These are phyloP conservation scores for Dioscorea cayenensis DNA, from an alignment of 116 monocot species.

Conservation along the genomic window DNA sequence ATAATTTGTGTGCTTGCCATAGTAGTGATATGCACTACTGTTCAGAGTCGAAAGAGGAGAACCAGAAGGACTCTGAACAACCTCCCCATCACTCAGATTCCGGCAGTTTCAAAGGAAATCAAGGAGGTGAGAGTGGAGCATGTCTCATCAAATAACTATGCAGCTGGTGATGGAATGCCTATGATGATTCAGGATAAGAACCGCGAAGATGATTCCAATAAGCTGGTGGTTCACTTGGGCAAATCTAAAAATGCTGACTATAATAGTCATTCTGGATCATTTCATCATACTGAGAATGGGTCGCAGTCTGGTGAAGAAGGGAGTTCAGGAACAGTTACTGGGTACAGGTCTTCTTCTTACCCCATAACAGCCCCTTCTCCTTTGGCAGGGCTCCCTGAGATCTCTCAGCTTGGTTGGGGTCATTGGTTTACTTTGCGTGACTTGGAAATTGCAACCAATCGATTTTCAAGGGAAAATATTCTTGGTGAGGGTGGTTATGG, in stretches of 20 bases:
- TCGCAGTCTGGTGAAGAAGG: slow-evolving; percentile 53
- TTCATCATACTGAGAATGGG: slow-evolving; percentile 31
- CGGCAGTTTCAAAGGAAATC: slow-evolving; percentile 61
- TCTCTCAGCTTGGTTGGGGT: slow-evolving; percentile 79
- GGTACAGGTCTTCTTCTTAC: slow-evolving; percentile 22
- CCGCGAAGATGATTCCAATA: slow-evolving; percentile 45
- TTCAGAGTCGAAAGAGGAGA: slow-evolving; percentile 22
- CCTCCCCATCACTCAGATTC: slow-evolving; percentile 44
- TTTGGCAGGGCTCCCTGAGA: slow-evolving; percentile 61
- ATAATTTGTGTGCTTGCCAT: slow-evolving; percentile 31
- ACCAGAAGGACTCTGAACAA: slow-evolving; percentile 17
- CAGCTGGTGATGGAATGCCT: slow-evolving; percentile 25
- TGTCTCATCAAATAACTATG: slow-evolving; percentile 19
- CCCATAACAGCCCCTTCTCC: slow-evolving; percentile 63
- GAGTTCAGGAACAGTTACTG: slow-evolving; percentile 12
- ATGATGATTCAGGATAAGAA: slow-evolving; percentile 30
- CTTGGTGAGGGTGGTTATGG: slow-evolving; percentile 82
- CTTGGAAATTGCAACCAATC: slow-evolving; percentile 72
- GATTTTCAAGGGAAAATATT: slow-evolving; percentile 68
- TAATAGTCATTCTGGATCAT: slow-evolving; percentile 33
- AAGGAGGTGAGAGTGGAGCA: slow-evolving; percentile 65
- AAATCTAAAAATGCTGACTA: slow-evolving; percentile 18
- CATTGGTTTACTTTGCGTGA: slow-evolving; percentile 86
- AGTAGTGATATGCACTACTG: slow-evolving; percentile 29
- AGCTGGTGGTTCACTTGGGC: slow-evolving; percentile 20